Conservation (phyloP, 768 basidiomycete species). For the Russula foetens region DNA sequence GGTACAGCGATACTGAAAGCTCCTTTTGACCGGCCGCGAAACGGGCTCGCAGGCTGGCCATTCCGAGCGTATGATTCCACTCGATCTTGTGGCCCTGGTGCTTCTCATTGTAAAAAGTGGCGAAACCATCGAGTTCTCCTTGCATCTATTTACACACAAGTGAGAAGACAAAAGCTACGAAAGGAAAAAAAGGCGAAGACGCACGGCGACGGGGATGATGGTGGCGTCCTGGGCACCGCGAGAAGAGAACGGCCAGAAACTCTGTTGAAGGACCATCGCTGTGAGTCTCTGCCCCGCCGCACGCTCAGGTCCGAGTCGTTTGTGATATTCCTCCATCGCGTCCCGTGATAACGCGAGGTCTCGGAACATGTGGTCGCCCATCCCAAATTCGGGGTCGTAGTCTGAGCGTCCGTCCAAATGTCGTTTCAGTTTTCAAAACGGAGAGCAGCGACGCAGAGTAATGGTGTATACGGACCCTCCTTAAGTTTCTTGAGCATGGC, state of each 20-base stretch:
- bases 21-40: conserved; percentile 75
- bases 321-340: conserved; percentile 56
- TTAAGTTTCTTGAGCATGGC: conserved; percentile 80
- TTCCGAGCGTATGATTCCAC: conserved; percentile 86
- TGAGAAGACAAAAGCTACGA: neutral
- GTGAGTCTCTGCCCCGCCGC: conserved; percentile 43
- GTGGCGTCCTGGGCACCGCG: conserved; percentile 45
- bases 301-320: conserved; percentile 24
- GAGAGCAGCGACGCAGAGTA: neutral
- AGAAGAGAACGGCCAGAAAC: conserved; percentile 76
- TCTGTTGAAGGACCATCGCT: conserved; percentile 80
- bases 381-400: conserved; percentile 92
- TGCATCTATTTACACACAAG: conserved; percentile 50
- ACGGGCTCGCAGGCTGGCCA: conserved; percentile 61
- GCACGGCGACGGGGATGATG: conserved; percentile 45
- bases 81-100: conserved; percentile 70
- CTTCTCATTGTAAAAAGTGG: conserved; percentile 65
- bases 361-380: conserved; percentile 94
- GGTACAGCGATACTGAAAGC: conserved; percentile 84
- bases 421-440: neutral
- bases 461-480: conserved; percentile 37
- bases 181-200: neutral
- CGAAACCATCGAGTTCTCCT: conserved; percentile 52
- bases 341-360: conserved; percentile 77
- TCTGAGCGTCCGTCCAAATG: conserved; percentile 36